phyloP scores from a whole-genome alignment of 306 rosid genomes.

The Oemleria cerasiformis region DNA sequence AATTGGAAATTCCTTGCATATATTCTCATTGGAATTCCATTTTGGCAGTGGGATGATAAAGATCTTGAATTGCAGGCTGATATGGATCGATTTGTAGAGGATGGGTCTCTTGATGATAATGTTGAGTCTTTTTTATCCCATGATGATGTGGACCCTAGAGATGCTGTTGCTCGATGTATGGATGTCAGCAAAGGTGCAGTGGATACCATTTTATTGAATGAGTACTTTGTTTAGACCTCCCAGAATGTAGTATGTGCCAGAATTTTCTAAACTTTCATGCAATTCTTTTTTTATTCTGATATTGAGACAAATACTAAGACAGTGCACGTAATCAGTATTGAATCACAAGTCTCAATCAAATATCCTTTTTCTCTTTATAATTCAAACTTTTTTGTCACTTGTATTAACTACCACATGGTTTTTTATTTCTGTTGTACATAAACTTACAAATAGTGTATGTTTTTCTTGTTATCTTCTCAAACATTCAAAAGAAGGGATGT shows the following conservation, averaged over 20 bases:
- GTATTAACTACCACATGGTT: neutral
- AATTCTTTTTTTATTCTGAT: neutral
- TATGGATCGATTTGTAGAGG: constrained; percentile 94
- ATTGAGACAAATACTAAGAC: neutral
- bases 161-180: constrained; percentile 87
- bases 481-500: neutral
- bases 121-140: constrained; percentile 98
- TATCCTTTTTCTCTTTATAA: neutral
- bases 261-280: constrained; percentile 17
- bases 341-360: neutral
- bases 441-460: neutral
- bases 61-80: constrained; percentile 99
- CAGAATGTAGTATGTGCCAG: constrained; percentile 2
- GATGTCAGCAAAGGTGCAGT: constrained; percentile 95
- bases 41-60: constrained; percentile 99
- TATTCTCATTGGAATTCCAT: constrained; percentile 82
- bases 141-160: constrained; percentile 94
- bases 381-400: neutral
- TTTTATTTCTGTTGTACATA: neutral
- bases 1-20: constrained; percentile 52
- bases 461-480: neutral
- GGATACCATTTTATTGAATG: constrained; percentile 30
- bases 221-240: neutral
- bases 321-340: neutral
- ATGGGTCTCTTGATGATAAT: constrained; percentile 91